These are phyloP conservation scores for Penicillium fimorum DNA, from an alignment of 495 filamentous ascomycete genomes.

Conservation along the genomic window DNA sequence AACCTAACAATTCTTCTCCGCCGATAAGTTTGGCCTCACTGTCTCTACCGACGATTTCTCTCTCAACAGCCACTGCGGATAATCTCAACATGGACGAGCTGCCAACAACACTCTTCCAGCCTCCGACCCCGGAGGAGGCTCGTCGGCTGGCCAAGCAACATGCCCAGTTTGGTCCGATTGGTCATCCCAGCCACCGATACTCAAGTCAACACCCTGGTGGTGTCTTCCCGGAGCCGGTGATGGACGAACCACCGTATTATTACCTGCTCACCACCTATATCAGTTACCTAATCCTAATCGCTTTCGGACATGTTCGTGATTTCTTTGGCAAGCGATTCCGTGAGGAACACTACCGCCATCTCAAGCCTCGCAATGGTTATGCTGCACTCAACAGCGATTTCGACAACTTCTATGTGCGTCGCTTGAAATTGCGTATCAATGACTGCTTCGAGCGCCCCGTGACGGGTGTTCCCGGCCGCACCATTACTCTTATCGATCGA, in stretches of 20 bases:
- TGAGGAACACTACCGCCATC: slow-evolving; percentile 75
- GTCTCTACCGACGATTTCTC: slow-evolving; percentile 86
- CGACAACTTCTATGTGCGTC: slow-evolving; percentile 94
- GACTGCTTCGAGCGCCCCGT: slow-evolving; percentile 92
- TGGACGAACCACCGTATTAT: slow-evolving; percentile 96
- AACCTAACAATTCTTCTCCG: slow-evolving; percentile 54
- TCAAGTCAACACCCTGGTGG: slow-evolving; percentile 79
- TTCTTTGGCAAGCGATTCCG: slow-evolving; percentile 97
- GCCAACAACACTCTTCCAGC: slow-evolving; percentile 82
- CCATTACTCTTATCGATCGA: slow-evolving; percentile 88
- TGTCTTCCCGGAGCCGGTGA: slow-evolving; percentile 75
- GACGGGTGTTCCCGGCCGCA: slow-evolving; percentile 90
- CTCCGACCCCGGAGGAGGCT: slow-evolving; percentile 83
- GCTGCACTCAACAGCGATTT: slow-evolving; percentile 98
- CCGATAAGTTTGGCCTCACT: slow-evolving; percentile 68
- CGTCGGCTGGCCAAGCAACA: slow-evolving; percentile 71
- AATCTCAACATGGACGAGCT: slow-evolving; percentile 71
- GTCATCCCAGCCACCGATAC: slow-evolving; percentile 76
- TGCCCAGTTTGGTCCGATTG: slow-evolving; percentile 88
- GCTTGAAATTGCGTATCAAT: slow-evolving; percentile 90
- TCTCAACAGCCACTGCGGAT: slow-evolving; percentile 83
- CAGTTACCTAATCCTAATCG: slow-evolving; percentile 92
- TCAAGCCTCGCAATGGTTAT: slow-evolving; percentile 83
- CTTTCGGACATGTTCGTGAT: slow-evolving; percentile 91
- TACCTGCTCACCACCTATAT: slow-evolving; percentile 96